A percentile compares a stretch with the other conserved stretches of the same genome.
phyloP scores from a whole-genome alignment of 768 basidiomycete genomes.

The Lactarius quietus region DNA sequence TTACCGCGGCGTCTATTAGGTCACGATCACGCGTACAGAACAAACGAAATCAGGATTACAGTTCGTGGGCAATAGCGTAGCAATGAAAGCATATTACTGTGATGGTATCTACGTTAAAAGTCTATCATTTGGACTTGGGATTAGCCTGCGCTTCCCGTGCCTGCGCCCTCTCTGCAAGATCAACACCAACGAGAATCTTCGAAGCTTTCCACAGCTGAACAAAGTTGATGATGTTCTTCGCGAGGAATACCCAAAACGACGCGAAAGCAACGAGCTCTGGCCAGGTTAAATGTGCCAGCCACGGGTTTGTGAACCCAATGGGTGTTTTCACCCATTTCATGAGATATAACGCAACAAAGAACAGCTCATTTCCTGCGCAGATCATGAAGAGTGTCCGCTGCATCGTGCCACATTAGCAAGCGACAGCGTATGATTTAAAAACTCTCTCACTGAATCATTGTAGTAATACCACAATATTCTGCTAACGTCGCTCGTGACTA shows the following conservation, averaged over 20 bases:
- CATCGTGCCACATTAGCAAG: not conserved
- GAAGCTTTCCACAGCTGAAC: conserved; percentile 99
- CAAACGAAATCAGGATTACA: conserved; percentile 6
- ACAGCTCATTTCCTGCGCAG: conserved; percentile 93
- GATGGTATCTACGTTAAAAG: conserved; percentile 12
- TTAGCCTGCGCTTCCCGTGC: conserved; percentile 49
- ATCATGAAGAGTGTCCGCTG: conserved; percentile 87
- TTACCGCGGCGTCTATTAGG: not conserved
- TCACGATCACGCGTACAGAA: not conserved
- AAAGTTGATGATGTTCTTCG: conserved; percentile 90
- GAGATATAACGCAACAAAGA: conserved; percentile 93
- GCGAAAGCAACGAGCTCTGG: conserved; percentile 64
- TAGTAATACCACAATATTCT: conserved; percentile 91
- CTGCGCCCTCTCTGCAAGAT: conserved; percentile 78
- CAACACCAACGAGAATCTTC: conserved; percentile 90
- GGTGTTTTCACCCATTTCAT: conserved; percentile 80
- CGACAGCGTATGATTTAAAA: not conserved
- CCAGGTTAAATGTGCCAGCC: conserved; percentile 55
- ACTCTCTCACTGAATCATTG: conserved; percentile 78
- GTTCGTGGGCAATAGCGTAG: conserved; percentile 15
- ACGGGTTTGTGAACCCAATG: conserved; percentile 38
- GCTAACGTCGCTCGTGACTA: conserved; percentile 89
- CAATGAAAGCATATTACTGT: not conserved
- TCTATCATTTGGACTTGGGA: conserved; percentile 24
- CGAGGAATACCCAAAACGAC: conserved; percentile 62